Evolutionary conservation across 2,329 filamentous ascomycete genomes (phyloP), one percentile per base, ranked within the genome.

Genomic region (Diaporthe nobilis): DNA sequence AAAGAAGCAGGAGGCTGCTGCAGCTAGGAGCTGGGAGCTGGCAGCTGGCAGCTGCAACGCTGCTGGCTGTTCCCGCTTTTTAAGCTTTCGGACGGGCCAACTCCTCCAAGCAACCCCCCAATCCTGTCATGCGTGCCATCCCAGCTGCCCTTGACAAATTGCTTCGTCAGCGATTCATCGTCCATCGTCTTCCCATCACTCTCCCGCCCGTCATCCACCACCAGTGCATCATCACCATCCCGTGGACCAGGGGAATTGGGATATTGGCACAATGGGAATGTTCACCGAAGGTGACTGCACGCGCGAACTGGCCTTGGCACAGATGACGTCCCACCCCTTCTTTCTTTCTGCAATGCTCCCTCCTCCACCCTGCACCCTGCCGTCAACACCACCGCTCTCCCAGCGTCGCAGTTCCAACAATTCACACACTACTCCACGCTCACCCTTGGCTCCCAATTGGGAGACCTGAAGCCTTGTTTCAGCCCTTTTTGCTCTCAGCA

Each of bases 41-140:
- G 53, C 22, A 22, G 31, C 53, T 58, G 25, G 53, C 22, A 22
- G 10, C 37, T 71, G 68, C 25, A 42, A 22, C 51, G 15, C 17
- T 74, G n/a, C 31, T 60, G 55, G 42, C 10, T 28, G 44, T 65
- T 63, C 47, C 73, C 73, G 58, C 73, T 75, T 75, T 75, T 75
- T 75, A 75, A 65, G 58, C 73, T 75, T 61, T 37, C 47, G 67
- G 55, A 44, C 60, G 71, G 42, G 42, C 47, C 57, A 51, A 55
- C 65, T 70, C 47, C 31, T 42, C 61, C 60, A 44, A 47, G 60
- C 60, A 47, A 13, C 39, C 60, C 28, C 65, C 49, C 65, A 70
- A 42, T 70, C 65, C 49, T 55, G 49, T 70, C 65, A 70, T 70
- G 65, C 65, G 49, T 55, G 47, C 65, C 65, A 70, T 70, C 34